A percentile compares a stretch with the other conserved stretches of the same genome.
Evolutionary conservation across 75 land plant species (phyloP).

Genomic region (Sequoia sempervirens): DNA sequence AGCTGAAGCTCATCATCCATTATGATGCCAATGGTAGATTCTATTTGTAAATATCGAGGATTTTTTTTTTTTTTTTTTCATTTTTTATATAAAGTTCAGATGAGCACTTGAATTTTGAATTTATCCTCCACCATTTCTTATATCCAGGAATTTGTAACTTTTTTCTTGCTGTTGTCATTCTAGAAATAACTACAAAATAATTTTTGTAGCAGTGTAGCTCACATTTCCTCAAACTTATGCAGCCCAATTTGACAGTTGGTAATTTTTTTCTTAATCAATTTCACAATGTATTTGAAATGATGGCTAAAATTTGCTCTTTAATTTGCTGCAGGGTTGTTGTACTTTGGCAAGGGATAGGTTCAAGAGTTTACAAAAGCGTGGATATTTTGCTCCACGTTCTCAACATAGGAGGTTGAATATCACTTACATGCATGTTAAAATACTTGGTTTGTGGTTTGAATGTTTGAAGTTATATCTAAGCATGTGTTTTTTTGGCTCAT

Average conservation of each 20-base stretch:
- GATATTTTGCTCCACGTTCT: constrained; percentile 62
- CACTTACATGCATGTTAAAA: neutral
- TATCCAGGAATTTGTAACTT: neutral
- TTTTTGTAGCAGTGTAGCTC: neutral
- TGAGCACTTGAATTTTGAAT: neutral
- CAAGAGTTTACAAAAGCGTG: constrained; percentile 84
- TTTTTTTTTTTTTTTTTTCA: too few relatives aligned
- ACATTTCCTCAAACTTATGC: neutral
- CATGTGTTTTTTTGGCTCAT: neutral
- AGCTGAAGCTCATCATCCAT: neutral
- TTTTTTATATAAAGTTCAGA: neutral
- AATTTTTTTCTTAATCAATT: neutral
- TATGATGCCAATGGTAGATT: neutral
- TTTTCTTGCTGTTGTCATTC: neutral
- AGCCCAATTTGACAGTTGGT: neutral
- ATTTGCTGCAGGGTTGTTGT: constrained; percentile 65
- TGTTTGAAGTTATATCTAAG: neutral
- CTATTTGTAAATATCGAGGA: neutral
- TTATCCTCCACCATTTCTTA: neutral
- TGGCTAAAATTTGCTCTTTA: neutral
- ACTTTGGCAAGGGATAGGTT: constrained; percentile 83
- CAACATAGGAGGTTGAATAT: constrained; percentile 15
- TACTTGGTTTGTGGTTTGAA: neutral
- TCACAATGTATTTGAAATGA: neutral
- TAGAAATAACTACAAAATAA: neutral